phyloP scores from a whole-genome alignment of 257 asterid species.

The Buddleja alternifolia region DNA sequence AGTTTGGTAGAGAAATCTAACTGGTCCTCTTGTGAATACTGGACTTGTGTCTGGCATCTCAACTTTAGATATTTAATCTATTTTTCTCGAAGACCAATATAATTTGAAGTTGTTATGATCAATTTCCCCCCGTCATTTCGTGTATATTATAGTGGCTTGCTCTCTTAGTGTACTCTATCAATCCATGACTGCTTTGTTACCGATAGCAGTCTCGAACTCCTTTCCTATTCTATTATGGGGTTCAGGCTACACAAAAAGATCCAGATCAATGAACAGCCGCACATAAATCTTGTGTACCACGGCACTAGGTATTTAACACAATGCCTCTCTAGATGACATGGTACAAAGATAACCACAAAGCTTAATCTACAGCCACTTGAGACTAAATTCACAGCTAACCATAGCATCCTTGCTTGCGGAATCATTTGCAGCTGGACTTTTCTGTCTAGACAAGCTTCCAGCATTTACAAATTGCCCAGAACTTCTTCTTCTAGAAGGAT shows the following conservation, averaged over 20 bases:
- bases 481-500: slow-evolving; percentile 70
- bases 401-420: slow-evolving; percentile 77
- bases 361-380: slow-evolving; percentile 8
- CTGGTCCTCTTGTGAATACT: background rate
- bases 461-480: slow-evolving; percentile 63
- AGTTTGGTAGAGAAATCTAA: background rate
- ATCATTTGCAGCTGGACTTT: slow-evolving; percentile 75
- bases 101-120: background rate
- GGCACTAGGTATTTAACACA: background rate
- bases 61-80: background rate
- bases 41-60: slow-evolving; percentile 9
- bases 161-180: background rate
- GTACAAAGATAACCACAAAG: background rate
- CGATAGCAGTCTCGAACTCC: background rate
- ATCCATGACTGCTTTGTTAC: background rate
- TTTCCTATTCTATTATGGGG: background rate
- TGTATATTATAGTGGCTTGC: background rate
- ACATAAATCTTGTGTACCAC: slow-evolving; percentile 1
- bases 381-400: slow-evolving; percentile 52
- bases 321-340: background rate
- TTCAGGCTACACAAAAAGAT: background rate
- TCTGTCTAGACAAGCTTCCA: slow-evolving; percentile 65
- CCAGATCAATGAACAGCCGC: slow-evolving; percentile 2
- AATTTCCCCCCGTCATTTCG: background rate
- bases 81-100: background rate